These are phyloP conservation scores for Pichia membranifaciens DNA, from an alignment of 805 yeast genomes.

Conservation along the genomic window DNA sequence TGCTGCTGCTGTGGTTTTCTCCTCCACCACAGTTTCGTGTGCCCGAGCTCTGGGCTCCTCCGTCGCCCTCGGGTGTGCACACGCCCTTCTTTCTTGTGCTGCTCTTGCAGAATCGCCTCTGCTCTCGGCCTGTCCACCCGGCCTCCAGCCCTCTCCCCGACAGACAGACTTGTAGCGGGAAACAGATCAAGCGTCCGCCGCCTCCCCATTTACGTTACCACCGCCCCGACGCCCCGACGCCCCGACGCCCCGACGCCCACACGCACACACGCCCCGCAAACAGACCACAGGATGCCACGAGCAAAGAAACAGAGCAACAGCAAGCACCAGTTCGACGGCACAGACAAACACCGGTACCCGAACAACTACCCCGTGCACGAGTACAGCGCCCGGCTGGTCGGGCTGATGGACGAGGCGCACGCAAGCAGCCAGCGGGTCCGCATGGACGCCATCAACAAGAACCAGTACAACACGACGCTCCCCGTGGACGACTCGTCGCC, in stretches of 20 bases:
- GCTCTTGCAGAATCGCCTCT: too few species aligned
- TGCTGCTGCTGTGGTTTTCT: not conserved
- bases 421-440: constrained; percentile 21
- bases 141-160: too few species aligned
- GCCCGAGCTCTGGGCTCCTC: not conserved
- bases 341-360: not conserved
- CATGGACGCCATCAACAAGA: constrained; percentile 21
- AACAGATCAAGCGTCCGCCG: too few species aligned
- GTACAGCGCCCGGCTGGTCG: constrained; percentile 13
- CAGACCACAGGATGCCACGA: not conserved
- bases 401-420: constrained; percentile 17
- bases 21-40: not conserved
- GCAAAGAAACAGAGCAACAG: not conserved
- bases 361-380: constrained; percentile 24
- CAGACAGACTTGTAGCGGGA: too few species aligned
- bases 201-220: too few species aligned
- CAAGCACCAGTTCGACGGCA: constrained; percentile 1
- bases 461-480: constrained; percentile 67
- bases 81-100: too few species aligned
- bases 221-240: too few species aligned
- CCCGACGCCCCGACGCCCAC: too few species aligned
- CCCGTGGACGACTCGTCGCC: constrained; percentile 31
- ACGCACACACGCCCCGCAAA: not conserved
- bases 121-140: too few species aligned
- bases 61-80: not conserved